Evolutionary conservation across 805 yeast species (phyloP), one percentile per base, ranked within the genome.

Genomic region (Phaffomyces antillensis): DNA sequence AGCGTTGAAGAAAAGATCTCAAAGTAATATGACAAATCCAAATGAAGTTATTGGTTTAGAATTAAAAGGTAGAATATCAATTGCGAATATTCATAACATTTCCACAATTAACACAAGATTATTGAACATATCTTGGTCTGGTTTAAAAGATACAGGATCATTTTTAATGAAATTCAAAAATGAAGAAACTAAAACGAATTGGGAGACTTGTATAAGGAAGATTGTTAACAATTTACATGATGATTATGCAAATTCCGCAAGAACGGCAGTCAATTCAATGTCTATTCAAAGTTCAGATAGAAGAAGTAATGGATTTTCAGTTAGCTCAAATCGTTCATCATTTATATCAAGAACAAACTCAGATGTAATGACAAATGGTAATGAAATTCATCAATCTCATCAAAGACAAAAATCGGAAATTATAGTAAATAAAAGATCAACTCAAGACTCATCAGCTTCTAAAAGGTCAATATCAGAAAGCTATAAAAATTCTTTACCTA

Each of bases 81-180:
- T 86, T 43, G 79, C 81, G 50, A 87, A 85, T 55, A 68, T 81
- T 41, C 68, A 73, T 43, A 68, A 67, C 52, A 73, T 77, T n/a
- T 65, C 58, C 41, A 63, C 64, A 39, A 52, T 60, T 51, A 64
- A 50, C n/a, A 81, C 82, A 7, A 79, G 81, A 57, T 75, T 77
- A 13, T 66, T 84, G 52, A 76, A 82, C 33, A 75, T 84, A 11
- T 76, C 86, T 15, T 86, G 93, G 93, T 78, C 81, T n/a, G 93
- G 96, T 9, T 79, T 83, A 42, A 81, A 79, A 55, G 97, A 90
- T 52, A 81, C 86, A 26, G 96, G 96, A 13, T 79, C 86, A 17
- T 89, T 93, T 54, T 77, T 88, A 16, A 73, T 93, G 59, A 75
- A 86, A 45, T 88, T 88, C 64, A 76, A 83, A 49, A 83, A 83